Percentiles rank a stretch among this genome's conserved stretches.
These are phyloP conservation scores for Amanita phalloides DNA, from an alignment of 768 basidiomycete species.

Conservation along the genomic window DNA sequence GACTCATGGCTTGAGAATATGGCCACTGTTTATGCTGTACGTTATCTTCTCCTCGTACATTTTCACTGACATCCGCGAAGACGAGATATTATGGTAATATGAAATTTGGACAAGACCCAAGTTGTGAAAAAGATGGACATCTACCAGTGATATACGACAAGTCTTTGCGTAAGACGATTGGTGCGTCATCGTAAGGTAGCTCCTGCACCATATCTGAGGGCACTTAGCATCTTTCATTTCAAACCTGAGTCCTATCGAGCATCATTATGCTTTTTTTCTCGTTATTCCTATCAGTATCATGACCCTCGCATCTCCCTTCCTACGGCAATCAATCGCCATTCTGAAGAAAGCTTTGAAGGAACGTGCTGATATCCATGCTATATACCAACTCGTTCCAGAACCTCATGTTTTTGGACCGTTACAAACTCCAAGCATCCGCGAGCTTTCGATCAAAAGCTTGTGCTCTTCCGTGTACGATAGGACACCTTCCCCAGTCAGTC, in stretches of 20 bases:
- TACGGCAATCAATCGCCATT: constrained; percentile 61
- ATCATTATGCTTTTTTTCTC: constrained; percentile 56
- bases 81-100: constrained; percentile 52
- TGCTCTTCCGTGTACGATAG: constrained; percentile 66
- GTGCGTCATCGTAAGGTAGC: constrained; percentile 21
- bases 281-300: constrained; percentile 50
- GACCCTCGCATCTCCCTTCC: constrained; percentile 50
- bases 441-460: constrained; percentile 36
- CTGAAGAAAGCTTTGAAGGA: constrained; percentile 45
- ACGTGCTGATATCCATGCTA: constrained; percentile 36
- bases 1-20: constrained; percentile 50
- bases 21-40: constrained; percentile 46
- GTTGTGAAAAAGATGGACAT: constrained; percentile 43
- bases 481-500: constrained; percentile 48
- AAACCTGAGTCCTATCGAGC: constrained; percentile 23
- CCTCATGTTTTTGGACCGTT: constrained; percentile 37
- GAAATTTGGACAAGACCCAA: constrained; percentile 34
- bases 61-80: constrained; percentile 24
- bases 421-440: constrained; percentile 29
- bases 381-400: constrained; percentile 71
- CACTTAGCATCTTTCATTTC: constrained; percentile 38
- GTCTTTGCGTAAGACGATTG: constrained; percentile 55
- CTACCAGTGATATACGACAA: constrained; percentile 53
- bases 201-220: constrained; percentile 1
- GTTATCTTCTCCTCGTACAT: constrained; percentile 13